These are phyloP conservation scores for Mrakia hoshinonis DNA, from an alignment of 768 basidiomycete species.

Conservation along the genomic window DNA sequence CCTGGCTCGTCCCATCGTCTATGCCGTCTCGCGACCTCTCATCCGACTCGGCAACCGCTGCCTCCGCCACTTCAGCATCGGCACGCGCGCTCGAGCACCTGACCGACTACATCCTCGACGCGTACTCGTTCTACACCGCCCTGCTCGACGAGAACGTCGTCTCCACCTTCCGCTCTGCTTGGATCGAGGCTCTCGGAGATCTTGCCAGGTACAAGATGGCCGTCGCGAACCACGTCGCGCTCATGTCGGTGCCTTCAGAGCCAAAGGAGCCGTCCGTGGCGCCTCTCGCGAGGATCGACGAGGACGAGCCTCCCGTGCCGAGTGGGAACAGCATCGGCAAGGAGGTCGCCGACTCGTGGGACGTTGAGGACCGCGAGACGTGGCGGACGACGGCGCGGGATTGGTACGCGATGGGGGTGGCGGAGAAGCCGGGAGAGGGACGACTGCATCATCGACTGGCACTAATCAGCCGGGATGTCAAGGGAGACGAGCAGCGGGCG, in stretches of 20 bases:
- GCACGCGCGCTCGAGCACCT: constrained; percentile 74
- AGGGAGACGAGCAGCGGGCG: constrained; percentile 69
- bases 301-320: constrained; percentile 45
- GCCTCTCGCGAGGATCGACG: constrained; percentile 31
- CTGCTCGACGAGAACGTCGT: constrained; percentile 74
- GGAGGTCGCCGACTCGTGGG: constrained; percentile 67
- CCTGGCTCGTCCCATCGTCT: constrained; percentile 53
- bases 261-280: constrained; percentile 39
- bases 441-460: constrained; percentile 92
- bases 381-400: constrained; percentile 84
- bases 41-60: neutral
- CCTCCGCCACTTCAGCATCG: constrained; percentile 16
- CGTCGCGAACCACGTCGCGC: constrained; percentile 72
- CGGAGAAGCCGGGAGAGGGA: constrained; percentile 85
- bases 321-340: constrained; percentile 62
- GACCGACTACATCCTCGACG: constrained; percentile 88
- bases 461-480: constrained; percentile 70
- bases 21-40: constrained; percentile 1
- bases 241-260: neutral
- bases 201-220: constrained; percentile 90
- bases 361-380: constrained; percentile 69
- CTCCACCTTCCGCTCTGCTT: constrained; percentile 61
- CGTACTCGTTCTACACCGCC: constrained; percentile 86
- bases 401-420: constrained; percentile 83
- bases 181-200: constrained; percentile 96